Conservation (phyloP, 192 early-diverging fungal species). For the Podila minutissima region DNA sequence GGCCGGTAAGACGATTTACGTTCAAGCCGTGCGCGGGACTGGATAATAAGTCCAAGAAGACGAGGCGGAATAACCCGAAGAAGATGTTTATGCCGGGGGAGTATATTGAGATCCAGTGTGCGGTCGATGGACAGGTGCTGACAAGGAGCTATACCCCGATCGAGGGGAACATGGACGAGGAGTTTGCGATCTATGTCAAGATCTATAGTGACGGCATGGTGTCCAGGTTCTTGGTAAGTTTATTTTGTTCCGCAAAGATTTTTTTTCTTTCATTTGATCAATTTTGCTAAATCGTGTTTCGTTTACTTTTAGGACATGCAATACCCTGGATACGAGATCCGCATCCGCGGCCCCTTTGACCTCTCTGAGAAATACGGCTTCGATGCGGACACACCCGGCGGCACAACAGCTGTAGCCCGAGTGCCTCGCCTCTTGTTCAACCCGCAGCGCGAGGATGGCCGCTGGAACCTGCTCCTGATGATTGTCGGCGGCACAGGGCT, state of each 20-base stretch:
- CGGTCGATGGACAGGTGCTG: slow-evolving; percentile 12
- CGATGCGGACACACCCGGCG: neutral
- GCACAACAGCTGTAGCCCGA: neutral
- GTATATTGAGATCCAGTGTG: slow-evolving; percentile 18
- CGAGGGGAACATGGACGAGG: slow-evolving; percentile 1
- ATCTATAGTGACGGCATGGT: slow-evolving; percentile 23
- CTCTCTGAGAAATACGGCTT: neutral
- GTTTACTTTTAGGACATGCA: slow-evolving; percentile 3
- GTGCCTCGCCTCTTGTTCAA: slow-evolving; percentile 8
- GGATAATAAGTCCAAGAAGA: neutral
- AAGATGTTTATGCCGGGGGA: slow-evolving; percentile 19
- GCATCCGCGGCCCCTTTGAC: slow-evolving; percentile 21
- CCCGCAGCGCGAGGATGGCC: slow-evolving; percentile 3
- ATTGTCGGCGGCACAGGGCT: slow-evolving; percentile 24
- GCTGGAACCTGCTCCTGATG: slow-evolving; percentile 26
- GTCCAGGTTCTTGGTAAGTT: slow-evolving; percentile 15
- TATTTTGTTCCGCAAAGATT: neutral
- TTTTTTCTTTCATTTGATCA: neutral
- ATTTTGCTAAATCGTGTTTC: neutral
- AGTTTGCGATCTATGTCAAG: slow-evolving; percentile 19
- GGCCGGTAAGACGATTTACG: slow-evolving; percentile 12
- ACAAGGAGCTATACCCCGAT: slow-evolving; percentile 14
- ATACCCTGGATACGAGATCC: slow-evolving; percentile 14
- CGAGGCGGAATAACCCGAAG: neutral
- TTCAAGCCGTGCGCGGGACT: neutral